Percentiles rank a stretch among this genome's conserved stretches.
phyloP scores from a whole-genome alignment of 2,329 filamentous ascomycete genomes.

The Torrubiella hemipterigena region DNA sequence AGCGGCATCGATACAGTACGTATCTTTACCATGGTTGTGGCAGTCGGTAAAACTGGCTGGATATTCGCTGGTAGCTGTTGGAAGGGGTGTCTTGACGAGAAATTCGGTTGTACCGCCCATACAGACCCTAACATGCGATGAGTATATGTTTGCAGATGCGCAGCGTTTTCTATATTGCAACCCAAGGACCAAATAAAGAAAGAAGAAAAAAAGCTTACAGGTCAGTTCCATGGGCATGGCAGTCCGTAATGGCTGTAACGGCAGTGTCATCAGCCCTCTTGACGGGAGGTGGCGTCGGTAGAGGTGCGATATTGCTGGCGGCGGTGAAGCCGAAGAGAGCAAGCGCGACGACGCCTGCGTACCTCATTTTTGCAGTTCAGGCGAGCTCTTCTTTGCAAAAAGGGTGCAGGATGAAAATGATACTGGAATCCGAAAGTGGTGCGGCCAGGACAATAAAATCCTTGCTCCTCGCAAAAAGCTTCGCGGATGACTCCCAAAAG shows the following conservation, averaged over 20 bases:
- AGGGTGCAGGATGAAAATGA: no score
- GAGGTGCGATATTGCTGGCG: no score
- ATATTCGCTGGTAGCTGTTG: constrained; percentile 41
- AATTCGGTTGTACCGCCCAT: constrained; percentile 30
- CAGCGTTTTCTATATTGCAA: no score
- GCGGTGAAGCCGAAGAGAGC: no score
- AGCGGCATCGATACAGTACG: constrained; percentile 48
- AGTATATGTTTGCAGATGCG: constrained; percentile 3
- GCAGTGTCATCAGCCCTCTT: not conserved
- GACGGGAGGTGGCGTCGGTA: not conserved
- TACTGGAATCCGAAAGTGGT: no score
- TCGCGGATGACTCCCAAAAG: no score
- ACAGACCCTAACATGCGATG: constrained; percentile 24
- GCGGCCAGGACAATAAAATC: no score
- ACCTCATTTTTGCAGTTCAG: no score
- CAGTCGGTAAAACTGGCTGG: constrained; percentile 53
- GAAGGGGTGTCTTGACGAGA: constrained; percentile 28
- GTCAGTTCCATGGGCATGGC: not conserved
- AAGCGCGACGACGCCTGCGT: no score
- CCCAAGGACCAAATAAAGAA: not conserved
- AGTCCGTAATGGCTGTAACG: not conserved
- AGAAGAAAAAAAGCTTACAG: not conserved
- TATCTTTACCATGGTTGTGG: constrained; percentile 45
- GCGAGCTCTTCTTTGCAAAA: no score
- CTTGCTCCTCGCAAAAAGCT: no score